Evolutionary conservation across 2,329 filamentous ascomycete genomes (phyloP), one percentile per base, ranked within the genome.

Genomic region (Ophiocordyceps unilateralis): DNA sequence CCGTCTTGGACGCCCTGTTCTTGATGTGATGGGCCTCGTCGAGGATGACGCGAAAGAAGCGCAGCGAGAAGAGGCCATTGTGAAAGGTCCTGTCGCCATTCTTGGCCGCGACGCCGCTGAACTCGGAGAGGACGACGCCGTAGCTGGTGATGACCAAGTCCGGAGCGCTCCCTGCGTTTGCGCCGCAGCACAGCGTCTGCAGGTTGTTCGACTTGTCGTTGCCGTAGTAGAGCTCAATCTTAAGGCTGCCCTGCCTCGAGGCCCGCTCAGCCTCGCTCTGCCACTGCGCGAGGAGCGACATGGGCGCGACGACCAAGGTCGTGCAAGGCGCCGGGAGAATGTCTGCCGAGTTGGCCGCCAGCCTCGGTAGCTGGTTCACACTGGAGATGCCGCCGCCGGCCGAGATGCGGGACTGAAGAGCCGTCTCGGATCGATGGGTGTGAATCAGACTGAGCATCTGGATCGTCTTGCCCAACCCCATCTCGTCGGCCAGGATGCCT

Each of bases 381-480:
- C 69, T 72, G 5, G 55, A 54, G 2, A 58, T 48, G 9, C 50
- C 48, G 3, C 47, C 48, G 3, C 47, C 48, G 9, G 45, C 48
- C 24, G 59, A 47, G 6, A 53, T 50, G n/a, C 63, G 61, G 19
- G 62, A 56, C 21, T 58, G 54, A 14, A 59, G 53, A 4, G 67
- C 64, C 14, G 67, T 55, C 20, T 80, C 69, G 4, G 77, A 80
- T 47, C 74, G 77, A 57, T 96, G 84, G 0, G 84, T 76, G 57
- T 98, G 91, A 5, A 98, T 74, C 41, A 98, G 66, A 61, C 86
- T 91, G 47, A 98, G 75, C 87, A 98, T 96, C 56, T 98, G 89
- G 43, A 98, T 96, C 0, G 91, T 98, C 65, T 98, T 98, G 28
- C 91, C 91, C 2, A 98, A 68, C 40, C 91, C 91, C 91, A 98